Evolutionary conservation across 2,329 filamentous ascomycete species (phyloP).

Genomic region (Tolypocladium endophyticum): DNA sequence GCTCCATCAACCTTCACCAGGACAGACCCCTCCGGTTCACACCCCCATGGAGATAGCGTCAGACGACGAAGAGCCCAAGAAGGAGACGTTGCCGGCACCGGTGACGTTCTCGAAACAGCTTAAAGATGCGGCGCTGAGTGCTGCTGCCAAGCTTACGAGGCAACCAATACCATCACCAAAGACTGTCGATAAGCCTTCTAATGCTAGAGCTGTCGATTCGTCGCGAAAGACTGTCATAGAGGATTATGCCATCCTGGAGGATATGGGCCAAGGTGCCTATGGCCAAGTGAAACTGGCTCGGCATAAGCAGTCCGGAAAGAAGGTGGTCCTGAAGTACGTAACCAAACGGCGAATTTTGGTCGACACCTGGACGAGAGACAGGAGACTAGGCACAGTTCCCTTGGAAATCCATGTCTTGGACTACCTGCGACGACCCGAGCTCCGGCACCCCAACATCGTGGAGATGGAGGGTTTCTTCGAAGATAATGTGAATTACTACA

Average conservation of each 20-base stretch:
- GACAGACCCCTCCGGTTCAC: slow-evolving; percentile 50
- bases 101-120: slow-evolving; percentile 45
- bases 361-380: slow-evolving; percentile 95
- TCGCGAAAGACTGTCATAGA: slow-evolving; percentile 70
- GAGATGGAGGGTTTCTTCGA: slow-evolving; percentile 67
- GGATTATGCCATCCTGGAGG: slow-evolving; percentile 87
- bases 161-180: slow-evolving; percentile 19
- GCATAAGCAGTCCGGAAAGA: slow-evolving; percentile 69
- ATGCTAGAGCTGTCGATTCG: slow-evolving; percentile 24
- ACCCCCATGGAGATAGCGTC: slow-evolving; percentile 47
- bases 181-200: slow-evolving; percentile 20
- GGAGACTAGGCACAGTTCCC: slow-evolving; percentile 84
- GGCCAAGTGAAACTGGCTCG: slow-evolving; percentile 93
- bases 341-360: slow-evolving; percentile 94
- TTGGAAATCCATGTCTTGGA: slow-evolving; percentile 95
- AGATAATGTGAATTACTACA: slow-evolving; percentile 91
- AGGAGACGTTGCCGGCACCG: slow-evolving; percentile 27
- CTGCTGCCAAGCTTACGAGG: slow-evolving; percentile 42
- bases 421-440: slow-evolving; percentile 68
- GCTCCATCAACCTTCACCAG: slow-evolving; percentile 67
- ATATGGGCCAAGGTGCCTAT: slow-evolving; percentile 97
- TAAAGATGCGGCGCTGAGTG: slow-evolving; percentile 44
- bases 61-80: slow-evolving; percentile 36
- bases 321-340: slow-evolving; percentile 94
- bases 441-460: slow-evolving; percentile 58